Conservation (phyloP, 2,329 filamentous ascomycete genomes). For the Thermothelomyces thermophilus region DNA sequence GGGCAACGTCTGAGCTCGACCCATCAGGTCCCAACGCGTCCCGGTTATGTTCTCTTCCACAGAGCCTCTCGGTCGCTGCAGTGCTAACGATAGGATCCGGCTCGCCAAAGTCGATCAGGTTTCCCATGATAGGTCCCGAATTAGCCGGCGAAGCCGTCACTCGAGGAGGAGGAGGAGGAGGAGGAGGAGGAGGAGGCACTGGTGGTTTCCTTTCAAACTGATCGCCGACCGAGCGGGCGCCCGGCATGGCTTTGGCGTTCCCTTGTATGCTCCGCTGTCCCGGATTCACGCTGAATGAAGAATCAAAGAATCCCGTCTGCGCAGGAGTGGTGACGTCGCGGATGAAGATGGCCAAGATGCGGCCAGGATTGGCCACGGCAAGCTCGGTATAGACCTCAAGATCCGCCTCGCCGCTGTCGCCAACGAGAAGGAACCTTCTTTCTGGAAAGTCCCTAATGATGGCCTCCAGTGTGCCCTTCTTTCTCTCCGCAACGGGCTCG, state of each 20-base stretch:
- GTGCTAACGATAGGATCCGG: slow-evolving; percentile 33
- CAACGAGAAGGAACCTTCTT: slow-evolving; percentile 82
- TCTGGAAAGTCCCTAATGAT: slow-evolving; percentile 86
- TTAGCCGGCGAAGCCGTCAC: slow-evolving; percentile 22
- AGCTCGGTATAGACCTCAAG: slow-evolving; percentile 95
- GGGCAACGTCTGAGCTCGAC: slow-evolving; percentile 13
- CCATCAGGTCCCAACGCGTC: slow-evolving; percentile 60
- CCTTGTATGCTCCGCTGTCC: slow-evolving; percentile 11
- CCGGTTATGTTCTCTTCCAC: slow-evolving; percentile 25
- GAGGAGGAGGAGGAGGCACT: no score
- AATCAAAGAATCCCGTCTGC: slow-evolving; percentile 69
- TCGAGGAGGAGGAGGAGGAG: no score
- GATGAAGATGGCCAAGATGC: slow-evolving; percentile 84
- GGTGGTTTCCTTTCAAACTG: slow-evolving; percentile 26
- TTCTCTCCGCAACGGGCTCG: slow-evolving; percentile 91
- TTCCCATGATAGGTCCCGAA: slow-evolving; percentile 43
- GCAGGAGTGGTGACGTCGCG: slow-evolving; percentile 85
- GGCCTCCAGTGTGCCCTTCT: slow-evolving; percentile 78
- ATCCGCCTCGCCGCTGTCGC: slow-evolving; percentile 94
- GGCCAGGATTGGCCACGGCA: slow-evolving; percentile 74
- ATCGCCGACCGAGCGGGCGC: slow-evolving; percentile 16
- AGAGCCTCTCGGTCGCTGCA: slow-evolving; percentile 1
- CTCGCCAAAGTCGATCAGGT: slow-evolving; percentile 55
- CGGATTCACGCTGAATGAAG: slow-evolving; percentile 11
- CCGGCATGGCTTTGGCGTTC: slow-evolving; percentile 17